Percentiles rank a stretch among this genome's conserved stretches.
Evolutionary conservation across 2,329 filamentous ascomycete species (phyloP).

Genomic region (Apiospora rasikravindrae): DNA sequence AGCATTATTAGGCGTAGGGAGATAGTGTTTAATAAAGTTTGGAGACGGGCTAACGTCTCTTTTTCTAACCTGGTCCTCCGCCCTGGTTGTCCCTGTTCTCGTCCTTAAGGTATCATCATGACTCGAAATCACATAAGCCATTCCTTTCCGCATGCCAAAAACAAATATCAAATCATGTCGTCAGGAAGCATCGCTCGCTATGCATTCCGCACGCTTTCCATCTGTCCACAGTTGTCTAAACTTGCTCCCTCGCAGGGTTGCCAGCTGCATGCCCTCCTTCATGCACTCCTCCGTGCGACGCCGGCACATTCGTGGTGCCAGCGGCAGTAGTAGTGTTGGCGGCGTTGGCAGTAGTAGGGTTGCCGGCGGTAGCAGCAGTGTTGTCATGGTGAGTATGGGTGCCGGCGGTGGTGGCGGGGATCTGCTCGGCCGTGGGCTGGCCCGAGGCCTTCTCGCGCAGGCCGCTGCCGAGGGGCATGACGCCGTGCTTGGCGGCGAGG

Average conservation of each 20-base stretch:
- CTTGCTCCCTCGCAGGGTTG: neutral
- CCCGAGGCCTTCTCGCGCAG: slow-evolving; percentile 24
- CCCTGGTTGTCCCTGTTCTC: neutral
- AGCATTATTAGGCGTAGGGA: slow-evolving; percentile 12
- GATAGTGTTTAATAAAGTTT: slow-evolving; percentile 13
- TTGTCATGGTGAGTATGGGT: neutral
- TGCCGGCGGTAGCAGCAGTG: neutral
- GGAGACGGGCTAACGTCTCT: slow-evolving; percentile 1
- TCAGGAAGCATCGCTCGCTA: neutral
- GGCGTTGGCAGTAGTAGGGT: neutral
- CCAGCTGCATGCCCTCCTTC: neutral
- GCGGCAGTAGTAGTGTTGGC: neutral
- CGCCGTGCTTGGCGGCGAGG: slow-evolving; percentile 30
- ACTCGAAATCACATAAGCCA: neutral
- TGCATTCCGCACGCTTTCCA: neutral
- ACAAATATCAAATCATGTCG: neutral
- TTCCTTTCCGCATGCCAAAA: neutral
- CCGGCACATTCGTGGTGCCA: neutral
- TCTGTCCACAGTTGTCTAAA: neutral
- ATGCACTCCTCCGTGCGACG: neutral
- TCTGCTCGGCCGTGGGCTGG: slow-evolving; percentile 13
- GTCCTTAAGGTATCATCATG: slow-evolving; percentile 5
- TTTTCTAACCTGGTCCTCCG: neutral
- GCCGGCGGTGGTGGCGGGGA: neutral
- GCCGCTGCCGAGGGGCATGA: slow-evolving; percentile 30